phyloP scores from a whole-genome alignment of 805 yeast genomes.

The Danielia reshetovae region DNA sequence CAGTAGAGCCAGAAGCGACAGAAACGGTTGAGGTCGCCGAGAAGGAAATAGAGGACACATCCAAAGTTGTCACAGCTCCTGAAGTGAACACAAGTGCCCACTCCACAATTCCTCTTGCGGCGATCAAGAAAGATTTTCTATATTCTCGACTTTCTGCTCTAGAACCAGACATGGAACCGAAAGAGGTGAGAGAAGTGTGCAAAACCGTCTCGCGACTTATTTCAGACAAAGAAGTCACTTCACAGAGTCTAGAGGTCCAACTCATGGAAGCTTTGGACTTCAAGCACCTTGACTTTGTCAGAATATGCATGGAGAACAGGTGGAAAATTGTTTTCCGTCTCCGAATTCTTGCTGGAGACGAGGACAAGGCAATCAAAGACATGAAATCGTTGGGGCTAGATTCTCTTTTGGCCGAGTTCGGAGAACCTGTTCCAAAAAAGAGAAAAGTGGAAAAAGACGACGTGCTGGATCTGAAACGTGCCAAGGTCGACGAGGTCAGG shows the following conservation, averaged over 20 bases:
- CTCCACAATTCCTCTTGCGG: slow-evolving; percentile 5
- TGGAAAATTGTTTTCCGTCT: slow-evolving; percentile 52
- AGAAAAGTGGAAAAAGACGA: slow-evolving; percentile 5
- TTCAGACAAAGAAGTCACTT: slow-evolving; percentile 28
- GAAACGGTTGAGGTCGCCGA: slow-evolving; percentile 10
- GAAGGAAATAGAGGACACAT: slow-evolving; percentile 13
- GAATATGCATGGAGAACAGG: slow-evolving; percentile 47
- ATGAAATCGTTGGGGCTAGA: slow-evolving; percentile 43
- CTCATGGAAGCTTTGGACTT: slow-evolving; percentile 50
- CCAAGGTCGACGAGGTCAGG: slow-evolving; percentile 14
- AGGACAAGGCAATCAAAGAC: slow-evolving; percentile 33
- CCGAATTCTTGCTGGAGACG: slow-evolving; percentile 30
- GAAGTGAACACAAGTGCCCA: neutral
- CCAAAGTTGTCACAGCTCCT: slow-evolving; percentile 8
- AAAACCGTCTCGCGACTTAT: slow-evolving; percentile 39
- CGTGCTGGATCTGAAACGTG: neutral
- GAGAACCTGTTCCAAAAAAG: slow-evolving; percentile 12
- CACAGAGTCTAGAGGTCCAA: slow-evolving; percentile 49
- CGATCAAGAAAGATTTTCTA: slow-evolving; percentile 11
- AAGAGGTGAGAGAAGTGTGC: slow-evolving; percentile 34
- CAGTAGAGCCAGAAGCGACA: slow-evolving; percentile 13
- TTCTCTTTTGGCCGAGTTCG: slow-evolving; percentile 37
- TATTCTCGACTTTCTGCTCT: slow-evolving; percentile 33
- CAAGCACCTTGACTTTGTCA: slow-evolving; percentile 49
- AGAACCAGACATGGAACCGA: slow-evolving; percentile 35